Conservation (phyloP, 345 rosid species). For the Conringia planisiliqua region DNA sequence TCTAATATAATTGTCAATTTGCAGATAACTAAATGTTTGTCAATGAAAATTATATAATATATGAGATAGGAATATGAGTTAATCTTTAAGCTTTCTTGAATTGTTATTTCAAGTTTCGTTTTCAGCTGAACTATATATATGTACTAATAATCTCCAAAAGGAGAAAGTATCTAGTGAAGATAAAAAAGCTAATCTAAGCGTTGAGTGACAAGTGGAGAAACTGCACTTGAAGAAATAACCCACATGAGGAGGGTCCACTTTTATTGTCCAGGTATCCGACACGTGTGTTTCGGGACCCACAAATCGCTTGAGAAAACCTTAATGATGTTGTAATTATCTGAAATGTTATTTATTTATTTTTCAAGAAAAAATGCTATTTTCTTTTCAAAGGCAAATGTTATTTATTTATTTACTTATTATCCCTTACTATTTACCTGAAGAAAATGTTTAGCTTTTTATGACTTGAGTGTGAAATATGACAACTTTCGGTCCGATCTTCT, state of each 20-base stretch:
- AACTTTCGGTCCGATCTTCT: conserved; percentile 27
- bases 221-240: background rate
- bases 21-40: background rate
- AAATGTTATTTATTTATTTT: background rate
- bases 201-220: conserved; percentile 20
- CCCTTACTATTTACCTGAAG: background rate
- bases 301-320: background rate
- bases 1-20: background rate
- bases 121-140: background rate
- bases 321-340: conserved; percentile 10
- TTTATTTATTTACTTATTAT: background rate
- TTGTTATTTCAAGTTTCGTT: background rate
- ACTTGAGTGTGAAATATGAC: conserved; percentile 10
- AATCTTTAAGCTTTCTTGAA: background rate
- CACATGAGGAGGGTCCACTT: conserved; percentile 24
- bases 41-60: background rate
- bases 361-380: background rate
- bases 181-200: background rate
- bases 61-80: background rate
- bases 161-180: conserved; percentile 23
- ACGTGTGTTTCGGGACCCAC: conserved; percentile 9
- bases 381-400: background rate
- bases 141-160: background rate
- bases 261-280: background rate
- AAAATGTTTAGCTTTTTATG: conserved; percentile 4